phyloP scores from a whole-genome alignment of 495 filamentous ascomycete species.

The Lindgomyces ingoldianus region DNA sequence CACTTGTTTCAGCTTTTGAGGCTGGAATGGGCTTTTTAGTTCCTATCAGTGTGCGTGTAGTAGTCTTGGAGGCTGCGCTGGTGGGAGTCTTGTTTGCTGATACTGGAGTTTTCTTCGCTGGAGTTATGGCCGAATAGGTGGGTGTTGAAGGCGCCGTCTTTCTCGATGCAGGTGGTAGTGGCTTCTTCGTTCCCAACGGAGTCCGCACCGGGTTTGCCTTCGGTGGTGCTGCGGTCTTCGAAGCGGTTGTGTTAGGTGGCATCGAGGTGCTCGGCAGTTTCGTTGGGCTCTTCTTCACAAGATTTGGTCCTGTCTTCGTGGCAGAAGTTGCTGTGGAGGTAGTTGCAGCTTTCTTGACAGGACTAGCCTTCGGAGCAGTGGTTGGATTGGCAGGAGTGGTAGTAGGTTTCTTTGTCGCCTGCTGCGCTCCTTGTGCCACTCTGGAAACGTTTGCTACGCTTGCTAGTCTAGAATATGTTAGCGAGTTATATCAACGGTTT shows the following conservation, averaged over 20 bases:
- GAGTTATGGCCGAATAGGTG: too few species aligned
- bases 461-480: slow-evolving; percentile 7
- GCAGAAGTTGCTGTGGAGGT: slow-evolving; percentile 7
- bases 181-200: too few species aligned
- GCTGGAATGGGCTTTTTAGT: slow-evolving; percentile 10
- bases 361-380: slow-evolving; percentile 6
- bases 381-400: slow-evolving; percentile 17
- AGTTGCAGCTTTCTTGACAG: slow-evolving; percentile 18
- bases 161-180: too few species aligned
- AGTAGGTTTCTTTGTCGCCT: slow-evolving; percentile 23
- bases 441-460: slow-evolving; percentile 20
- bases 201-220: too few species aligned
- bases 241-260: neutral
- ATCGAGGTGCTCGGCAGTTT: neutral
- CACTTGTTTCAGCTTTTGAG: neutral
- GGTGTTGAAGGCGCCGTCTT: too few species aligned
- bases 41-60: too few species aligned
- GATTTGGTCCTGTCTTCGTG: neutral
- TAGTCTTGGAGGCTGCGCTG: too few species aligned
- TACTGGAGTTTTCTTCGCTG: too few species aligned
- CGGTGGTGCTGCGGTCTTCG: neutral
- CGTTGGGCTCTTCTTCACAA: neutral
- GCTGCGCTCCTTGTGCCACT: too few species aligned
- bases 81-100: too few species aligned
- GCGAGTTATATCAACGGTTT: neutral